These are phyloP conservation scores for Alternaria ethzedia DNA, from an alignment of 2,329 filamentous ascomycete species.

Conservation along the genomic window DNA sequence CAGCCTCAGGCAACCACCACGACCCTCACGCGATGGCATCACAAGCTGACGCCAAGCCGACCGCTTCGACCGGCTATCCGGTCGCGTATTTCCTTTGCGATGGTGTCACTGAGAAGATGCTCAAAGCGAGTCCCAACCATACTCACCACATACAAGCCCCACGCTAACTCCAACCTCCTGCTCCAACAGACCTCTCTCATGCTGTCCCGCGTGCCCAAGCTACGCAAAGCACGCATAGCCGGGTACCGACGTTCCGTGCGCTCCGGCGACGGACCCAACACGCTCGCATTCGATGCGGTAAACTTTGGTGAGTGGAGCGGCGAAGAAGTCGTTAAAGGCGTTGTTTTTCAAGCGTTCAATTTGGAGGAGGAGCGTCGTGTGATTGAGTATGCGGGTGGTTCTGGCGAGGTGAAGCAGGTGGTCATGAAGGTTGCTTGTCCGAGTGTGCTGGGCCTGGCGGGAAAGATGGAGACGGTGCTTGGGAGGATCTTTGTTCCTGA, in stretches of 20 bases:
- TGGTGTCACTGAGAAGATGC: background rate
- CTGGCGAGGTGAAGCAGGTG: background rate
- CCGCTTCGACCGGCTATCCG: background rate
- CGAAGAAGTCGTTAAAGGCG: background rate
- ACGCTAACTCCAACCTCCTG: background rate
- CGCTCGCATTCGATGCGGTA: background rate
- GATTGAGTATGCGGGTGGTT: background rate
- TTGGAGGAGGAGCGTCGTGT: background rate
- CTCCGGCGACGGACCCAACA: background rate
- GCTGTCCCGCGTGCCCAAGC: background rate
- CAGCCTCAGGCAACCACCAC: background rate
- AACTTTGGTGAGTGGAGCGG: background rate
- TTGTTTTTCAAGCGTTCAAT: background rate
- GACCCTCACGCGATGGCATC: background rate
- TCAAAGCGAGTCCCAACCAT: background rate
- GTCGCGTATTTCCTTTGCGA: slow-evolving; percentile 4
- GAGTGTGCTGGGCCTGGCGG: background rate
- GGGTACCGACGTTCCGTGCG: background rate
- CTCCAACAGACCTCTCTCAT: background rate
- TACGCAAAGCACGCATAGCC: slow-evolving; percentile 1
- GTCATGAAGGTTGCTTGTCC: background rate
- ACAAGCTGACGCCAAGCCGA: background rate
- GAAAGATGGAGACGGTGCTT: background rate
- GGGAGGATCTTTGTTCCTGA: background rate
- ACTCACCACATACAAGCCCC: background rate